phyloP scores from a whole-genome alignment of 2,329 filamentous ascomycete genomes.

The Lachnellula hyalina region DNA sequence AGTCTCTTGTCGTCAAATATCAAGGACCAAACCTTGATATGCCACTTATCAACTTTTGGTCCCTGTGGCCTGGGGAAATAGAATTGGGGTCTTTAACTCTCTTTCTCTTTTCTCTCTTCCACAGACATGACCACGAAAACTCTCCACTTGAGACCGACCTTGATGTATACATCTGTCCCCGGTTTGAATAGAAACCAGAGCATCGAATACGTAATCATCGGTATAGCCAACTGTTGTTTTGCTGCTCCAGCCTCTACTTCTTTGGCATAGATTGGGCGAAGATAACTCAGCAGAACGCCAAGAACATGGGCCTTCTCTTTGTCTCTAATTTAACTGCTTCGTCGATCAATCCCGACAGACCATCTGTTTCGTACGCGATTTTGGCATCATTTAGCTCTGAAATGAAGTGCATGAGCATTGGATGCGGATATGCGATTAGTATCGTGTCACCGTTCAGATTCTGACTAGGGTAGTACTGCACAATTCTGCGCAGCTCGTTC shows the following conservation, averaged over 20 bases:
- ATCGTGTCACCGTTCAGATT: constrained; percentile 6
- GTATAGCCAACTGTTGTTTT: not conserved
- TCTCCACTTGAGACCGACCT: constrained; percentile 2
- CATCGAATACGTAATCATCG: constrained; percentile 1
- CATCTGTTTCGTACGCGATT: not conserved
- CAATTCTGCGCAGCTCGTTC: not conserved
- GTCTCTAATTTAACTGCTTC: not conserved
- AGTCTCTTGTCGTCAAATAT: constrained; percentile 20
- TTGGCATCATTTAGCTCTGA: not conserved
- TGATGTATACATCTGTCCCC: constrained; percentile 6
- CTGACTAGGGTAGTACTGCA: constrained; percentile 9
- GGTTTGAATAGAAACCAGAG: constrained; percentile 10
- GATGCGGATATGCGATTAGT: constrained; percentile 28
- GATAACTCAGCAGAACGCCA: not conserved
- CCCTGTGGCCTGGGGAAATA: not conserved
- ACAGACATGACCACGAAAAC: constrained; percentile 4
- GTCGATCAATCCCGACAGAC: not conserved
- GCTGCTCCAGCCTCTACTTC: not conserved
- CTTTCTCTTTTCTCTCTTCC: not conserved
- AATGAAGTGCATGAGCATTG: constrained; percentile 31
- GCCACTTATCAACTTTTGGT: not conserved
- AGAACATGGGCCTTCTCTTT: not conserved
- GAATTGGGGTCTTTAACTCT: not conserved
- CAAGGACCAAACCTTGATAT: constrained; percentile 19
- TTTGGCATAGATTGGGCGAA: not conserved